Evolutionary conservation across 768 basidiomycete species (phyloP), one percentile per base, ranked within the genome.

Genomic region (Phanerochaete carnosa): DNA sequence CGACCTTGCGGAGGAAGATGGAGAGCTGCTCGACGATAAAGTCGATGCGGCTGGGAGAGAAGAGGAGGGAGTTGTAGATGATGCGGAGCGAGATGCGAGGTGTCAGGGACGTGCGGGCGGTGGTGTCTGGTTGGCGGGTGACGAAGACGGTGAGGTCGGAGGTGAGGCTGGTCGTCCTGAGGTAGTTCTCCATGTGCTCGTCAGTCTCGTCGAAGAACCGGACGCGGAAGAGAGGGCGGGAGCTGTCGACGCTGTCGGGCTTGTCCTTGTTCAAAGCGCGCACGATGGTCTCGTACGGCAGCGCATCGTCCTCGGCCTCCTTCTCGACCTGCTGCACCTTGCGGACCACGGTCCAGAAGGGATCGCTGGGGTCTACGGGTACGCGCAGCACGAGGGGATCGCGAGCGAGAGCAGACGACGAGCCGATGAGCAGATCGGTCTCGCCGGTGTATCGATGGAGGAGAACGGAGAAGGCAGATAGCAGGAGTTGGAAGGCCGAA

Each of bases 161-260:
- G 6, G 92, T 93, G 60, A 92, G 77, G 63, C 86, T 88, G 0
- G 95, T 95, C 0, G 86, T 85, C 26, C 83, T 81, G 61, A 95
- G 85, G 68, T 93, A 95, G 60, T 82, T 81, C 59, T 87, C 89
- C 51, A 80, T 87, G 45, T 81, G 84, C 37, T 84, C 75, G 65
- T 93, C 92, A 1, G 89, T 95, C 72, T 91, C 92, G 69, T 98
- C 95, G 72, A 97, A 94, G 80, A 98, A 97, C n/a, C 95, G 87
- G 45, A 97, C 94, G 54, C 95, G 85, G 76, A 97, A 98, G 28
- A 98, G 79, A 3, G 90, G 90, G 1, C 77, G 72, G 16, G 73
- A 67, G 16, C 73, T 74, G 23, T 79, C 82, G 39, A 84, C 82
- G 13, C 79, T 66, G 12, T 87, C 88, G 19, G 88, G 84, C 64